A percentile compares a stretch with the other conserved stretches of the same genome.
These are phyloP conservation scores for Backusella luteola DNA, from an alignment of 192 early-diverging fungal species.

Conservation along the genomic window DNA sequence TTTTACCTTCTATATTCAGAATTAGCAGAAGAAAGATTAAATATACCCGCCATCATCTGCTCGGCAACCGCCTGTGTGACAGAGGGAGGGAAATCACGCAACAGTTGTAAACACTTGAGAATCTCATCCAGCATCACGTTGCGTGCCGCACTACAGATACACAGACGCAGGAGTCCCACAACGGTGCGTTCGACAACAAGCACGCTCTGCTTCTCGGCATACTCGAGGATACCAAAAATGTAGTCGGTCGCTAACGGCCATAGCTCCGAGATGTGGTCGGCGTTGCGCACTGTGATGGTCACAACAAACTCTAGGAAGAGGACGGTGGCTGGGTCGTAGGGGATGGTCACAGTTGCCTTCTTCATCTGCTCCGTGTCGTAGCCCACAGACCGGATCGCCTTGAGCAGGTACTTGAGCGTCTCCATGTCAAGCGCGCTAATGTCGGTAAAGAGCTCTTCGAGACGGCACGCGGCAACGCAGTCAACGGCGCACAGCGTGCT, in stretches of 20 bases:
- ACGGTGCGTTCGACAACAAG: conserved; percentile 78
- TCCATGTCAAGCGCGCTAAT: conserved; percentile 70
- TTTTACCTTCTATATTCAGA: conserved; percentile 31
- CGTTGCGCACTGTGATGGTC: conserved; percentile 73
- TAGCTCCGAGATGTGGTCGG: conserved; percentile 61
- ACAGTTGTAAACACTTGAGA: conserved; percentile 49
- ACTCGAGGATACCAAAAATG: conserved; percentile 69
- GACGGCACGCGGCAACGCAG: conserved; percentile 66
- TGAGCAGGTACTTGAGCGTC: conserved; percentile 58
- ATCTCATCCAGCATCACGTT: conserved; percentile 52
- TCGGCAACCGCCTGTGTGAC: conserved; percentile 66
- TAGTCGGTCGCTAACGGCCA: conserved; percentile 69
- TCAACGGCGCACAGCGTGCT: conserved; percentile 61
- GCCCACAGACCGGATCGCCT: conserved; percentile 52
- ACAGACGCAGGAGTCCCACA: conserved; percentile 66
- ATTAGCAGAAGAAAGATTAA: conserved; percentile 46
- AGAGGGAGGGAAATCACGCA: conserved; percentile 56
- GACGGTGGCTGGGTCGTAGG: conserved; percentile 62
- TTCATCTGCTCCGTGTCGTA: conserved; percentile 23
- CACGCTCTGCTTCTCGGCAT: conserved; percentile 58
- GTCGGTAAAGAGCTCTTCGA: conserved; percentile 73
- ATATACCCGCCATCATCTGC: conserved; percentile 76
- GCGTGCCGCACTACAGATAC: conserved; percentile 63
- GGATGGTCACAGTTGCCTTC: conserved; percentile 29
- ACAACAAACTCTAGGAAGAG: conserved; percentile 79